Percentiles rank a stretch among this genome's conserved stretches.
phyloP scores from a whole-genome alignment of 345 rosid genomes.

The Citrus glauca region DNA sequence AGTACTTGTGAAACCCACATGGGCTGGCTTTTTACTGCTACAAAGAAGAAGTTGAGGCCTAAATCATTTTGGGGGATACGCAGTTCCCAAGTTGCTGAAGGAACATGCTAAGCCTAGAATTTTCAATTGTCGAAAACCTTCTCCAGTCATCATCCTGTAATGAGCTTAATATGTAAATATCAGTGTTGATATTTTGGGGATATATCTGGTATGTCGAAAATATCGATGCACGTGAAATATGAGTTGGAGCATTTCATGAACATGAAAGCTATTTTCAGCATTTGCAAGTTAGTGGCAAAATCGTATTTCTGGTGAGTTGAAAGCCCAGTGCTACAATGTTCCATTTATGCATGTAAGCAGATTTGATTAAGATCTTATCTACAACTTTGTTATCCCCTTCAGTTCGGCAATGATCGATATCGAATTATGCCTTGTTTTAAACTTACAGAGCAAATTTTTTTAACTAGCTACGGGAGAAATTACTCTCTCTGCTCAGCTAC shows the following conservation, averaged over 20 bases:
- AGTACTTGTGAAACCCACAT: conserved; percentile 50
- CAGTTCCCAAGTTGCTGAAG: conserved; percentile 69
- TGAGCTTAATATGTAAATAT: conserved; percentile 16
- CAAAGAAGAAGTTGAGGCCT: conserved; percentile 66
- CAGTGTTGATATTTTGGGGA: background rate
- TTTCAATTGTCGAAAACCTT: background rate
- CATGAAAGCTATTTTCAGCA: background rate
- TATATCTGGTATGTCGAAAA: background rate
- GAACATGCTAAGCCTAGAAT: conserved; percentile 17
- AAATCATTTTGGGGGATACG: conserved; percentile 85
- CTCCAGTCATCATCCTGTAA: background rate
- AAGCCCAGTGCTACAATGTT: background rate
- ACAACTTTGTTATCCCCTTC: background rate
- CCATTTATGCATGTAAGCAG: background rate
- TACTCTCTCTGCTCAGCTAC: background rate
- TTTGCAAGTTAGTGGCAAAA: background rate
- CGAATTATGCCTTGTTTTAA: background rate
- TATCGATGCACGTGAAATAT: background rate
- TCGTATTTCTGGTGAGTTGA: background rate
- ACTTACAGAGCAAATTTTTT: background rate
- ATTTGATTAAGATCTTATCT: background rate
- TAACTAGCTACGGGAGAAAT: background rate
- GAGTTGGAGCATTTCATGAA: background rate
- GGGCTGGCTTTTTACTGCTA: conserved; percentile 93
- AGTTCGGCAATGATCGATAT: background rate